A percentile compares a stretch with the other conserved stretches of the same genome.
phyloP scores from a whole-genome alignment of 225 moss, liverwort and hornwort genomes.

The Pseudoscleropodium purum region DNA sequence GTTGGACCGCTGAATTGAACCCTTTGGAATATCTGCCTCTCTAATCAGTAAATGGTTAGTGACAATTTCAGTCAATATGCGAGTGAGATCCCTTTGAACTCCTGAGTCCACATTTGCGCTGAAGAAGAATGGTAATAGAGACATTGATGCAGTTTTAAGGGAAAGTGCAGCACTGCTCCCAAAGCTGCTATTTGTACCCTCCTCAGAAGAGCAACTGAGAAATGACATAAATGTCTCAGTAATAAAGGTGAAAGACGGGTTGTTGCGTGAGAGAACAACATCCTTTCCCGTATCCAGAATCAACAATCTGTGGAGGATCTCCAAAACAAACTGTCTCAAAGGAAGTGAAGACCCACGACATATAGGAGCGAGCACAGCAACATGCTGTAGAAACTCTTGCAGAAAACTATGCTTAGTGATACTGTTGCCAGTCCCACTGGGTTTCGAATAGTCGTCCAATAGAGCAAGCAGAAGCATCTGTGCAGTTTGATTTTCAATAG shows the following conservation, averaged over 20 bases:
- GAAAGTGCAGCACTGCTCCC: conserved; percentile 32
- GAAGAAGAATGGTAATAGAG: conserved; percentile 51
- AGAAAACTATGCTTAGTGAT: conserved; percentile 66
- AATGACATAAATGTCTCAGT: conserved; percentile 43
- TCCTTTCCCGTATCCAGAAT: conserved; percentile 39
- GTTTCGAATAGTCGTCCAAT: conserved; percentile 54
- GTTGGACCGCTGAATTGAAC: conserved; percentile 66
- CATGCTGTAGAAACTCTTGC: conserved; percentile 43
- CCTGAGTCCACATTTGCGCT: conserved; percentile 16
- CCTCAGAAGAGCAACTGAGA: conserved; percentile 29
- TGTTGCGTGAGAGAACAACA: conserved; percentile 23
- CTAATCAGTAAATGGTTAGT: conserved; percentile 63
- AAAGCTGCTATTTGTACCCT: conserved; percentile 12
- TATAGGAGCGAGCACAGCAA: conserved; percentile 45
- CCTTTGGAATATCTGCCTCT: conserved; percentile 57
- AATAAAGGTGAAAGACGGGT: conserved; percentile 49
- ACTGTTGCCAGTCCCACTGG: conserved; percentile 25
- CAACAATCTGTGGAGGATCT: conserved; percentile 65
- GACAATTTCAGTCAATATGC: conserved; percentile 44
- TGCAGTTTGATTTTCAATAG: conserved; percentile 42
- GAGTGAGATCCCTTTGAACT: conserved; percentile 29
- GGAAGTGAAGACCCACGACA: conserved; percentile 38
- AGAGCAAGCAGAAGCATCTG: conserved; percentile 64
- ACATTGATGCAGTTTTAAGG: conserved; percentile 47
- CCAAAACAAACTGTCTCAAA: conserved; percentile 58